phyloP scores from a whole-genome alignment of 495 filamentous ascomycete species.

The Talaromyces proteolyticus region DNA sequence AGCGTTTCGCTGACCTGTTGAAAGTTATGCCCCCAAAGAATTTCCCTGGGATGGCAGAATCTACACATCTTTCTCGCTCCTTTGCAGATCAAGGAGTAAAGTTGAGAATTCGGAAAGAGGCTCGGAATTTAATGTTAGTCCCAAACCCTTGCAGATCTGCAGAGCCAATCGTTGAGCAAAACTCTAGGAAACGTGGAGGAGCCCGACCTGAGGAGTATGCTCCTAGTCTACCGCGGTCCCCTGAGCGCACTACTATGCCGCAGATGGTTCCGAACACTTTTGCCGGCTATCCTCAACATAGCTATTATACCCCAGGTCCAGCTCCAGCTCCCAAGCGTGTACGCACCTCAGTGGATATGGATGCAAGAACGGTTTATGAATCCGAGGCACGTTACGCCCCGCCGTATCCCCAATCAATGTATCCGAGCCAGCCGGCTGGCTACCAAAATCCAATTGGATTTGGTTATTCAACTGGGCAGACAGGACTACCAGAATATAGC shows the following conservation, averaged over 20 bases:
- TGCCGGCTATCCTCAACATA: slow-evolving; percentile 28
- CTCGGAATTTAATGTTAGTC: slow-evolving; percentile 52
- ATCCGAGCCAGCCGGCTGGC: slow-evolving; percentile 25
- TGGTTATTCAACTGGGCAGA: slow-evolving; percentile 29
- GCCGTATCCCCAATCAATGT: slow-evolving; percentile 35
- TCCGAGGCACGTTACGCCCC: slow-evolving; percentile 32
- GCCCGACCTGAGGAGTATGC: slow-evolving; percentile 35
- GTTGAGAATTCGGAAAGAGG: slow-evolving; percentile 83
- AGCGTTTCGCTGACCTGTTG: slow-evolving; percentile 15
- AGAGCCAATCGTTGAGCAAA: slow-evolving; percentile 6
- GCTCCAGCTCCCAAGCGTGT: slow-evolving; percentile 28
- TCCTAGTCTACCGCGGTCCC: slow-evolving; percentile 30
- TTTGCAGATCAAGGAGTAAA: slow-evolving; percentile 96
- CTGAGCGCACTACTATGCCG: slow-evolving; percentile 31
- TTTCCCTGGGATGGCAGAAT: slow-evolving; percentile 84
- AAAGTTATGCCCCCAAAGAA: slow-evolving; percentile 69
- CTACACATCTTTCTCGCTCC: slow-evolving; percentile 83
- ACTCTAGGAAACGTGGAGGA: slow-evolving; percentile 30
- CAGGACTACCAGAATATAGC: slow-evolving; percentile 36
- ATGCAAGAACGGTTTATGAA: slow-evolving; percentile 33
- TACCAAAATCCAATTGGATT: slow-evolving; percentile 35
- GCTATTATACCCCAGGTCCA: slow-evolving; percentile 24
- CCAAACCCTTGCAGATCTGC: neutral
- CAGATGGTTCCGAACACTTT: slow-evolving; percentile 22
- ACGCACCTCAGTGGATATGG: slow-evolving; percentile 41